phyloP scores from a whole-genome alignment of 305 asterid species.

The Solanum hybrid region DNA sequence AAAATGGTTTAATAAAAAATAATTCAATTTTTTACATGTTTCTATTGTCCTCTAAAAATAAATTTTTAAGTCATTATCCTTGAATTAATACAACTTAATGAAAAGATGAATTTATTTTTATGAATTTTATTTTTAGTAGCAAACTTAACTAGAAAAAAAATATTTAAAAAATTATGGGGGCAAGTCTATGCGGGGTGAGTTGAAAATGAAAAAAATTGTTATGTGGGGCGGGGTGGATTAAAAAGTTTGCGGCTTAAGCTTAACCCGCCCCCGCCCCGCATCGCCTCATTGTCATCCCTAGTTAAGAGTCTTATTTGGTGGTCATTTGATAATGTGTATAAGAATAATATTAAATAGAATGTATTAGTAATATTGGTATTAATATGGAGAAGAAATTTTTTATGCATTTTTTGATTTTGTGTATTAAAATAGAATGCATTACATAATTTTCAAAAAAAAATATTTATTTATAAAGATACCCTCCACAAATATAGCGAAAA shows the following conservation, averaged over 20 bases:
- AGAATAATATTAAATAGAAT: too few relatives aligned
- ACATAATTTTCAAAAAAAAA: neutral
- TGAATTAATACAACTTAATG: too few relatives aligned
- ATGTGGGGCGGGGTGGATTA: rapidly evolving
- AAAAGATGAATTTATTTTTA: too few relatives aligned
- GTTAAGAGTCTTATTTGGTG: neutral
- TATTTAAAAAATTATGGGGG: neutral
- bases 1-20: neutral
- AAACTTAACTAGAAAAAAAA: neutral
- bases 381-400: too few relatives aligned
- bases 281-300: neutral
- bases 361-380: too few relatives aligned
- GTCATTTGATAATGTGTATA: neutral
- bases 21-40: neutral
- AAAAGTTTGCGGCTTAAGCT: neutral
- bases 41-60: neutral
- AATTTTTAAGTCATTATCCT: neutral
- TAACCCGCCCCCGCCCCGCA: too few relatives aligned
- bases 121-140: too few relatives aligned
- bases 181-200: rapidly evolving
- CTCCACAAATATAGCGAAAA: too few relatives aligned
- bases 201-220: neutral
- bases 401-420: too few relatives aligned
- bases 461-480: too few relatives aligned
- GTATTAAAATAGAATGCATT: too few relatives aligned